Evolutionary conservation across 495 filamentous ascomycete genomes (phyloP).

Genomic region (Xylaria cubensis): DNA sequence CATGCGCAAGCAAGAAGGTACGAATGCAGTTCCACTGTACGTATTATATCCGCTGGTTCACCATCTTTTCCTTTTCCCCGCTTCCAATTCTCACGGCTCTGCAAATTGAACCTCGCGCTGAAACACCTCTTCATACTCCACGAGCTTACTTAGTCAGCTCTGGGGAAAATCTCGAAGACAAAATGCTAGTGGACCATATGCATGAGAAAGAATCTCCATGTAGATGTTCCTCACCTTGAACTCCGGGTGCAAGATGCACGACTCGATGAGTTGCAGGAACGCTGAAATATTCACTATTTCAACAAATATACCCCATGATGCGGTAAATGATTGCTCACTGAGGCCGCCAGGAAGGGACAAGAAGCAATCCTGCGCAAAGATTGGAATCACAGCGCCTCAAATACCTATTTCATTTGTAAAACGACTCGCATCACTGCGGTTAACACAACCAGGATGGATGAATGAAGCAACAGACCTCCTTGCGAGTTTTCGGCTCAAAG

Average conservation of each 20-base stretch:
- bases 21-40: background rate
- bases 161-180: background rate
- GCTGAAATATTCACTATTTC: background rate
- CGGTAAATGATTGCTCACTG: background rate
- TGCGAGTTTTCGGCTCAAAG: background rate
- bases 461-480: background rate
- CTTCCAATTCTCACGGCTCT: background rate
- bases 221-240: background rate
- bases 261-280: background rate
- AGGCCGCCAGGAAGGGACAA: background rate
- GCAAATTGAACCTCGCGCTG: background rate
- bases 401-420: background rate
- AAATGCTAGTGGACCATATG: background rate
- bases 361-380: background rate
- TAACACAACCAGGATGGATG: background rate
- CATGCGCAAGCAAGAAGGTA: background rate
- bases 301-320: background rate
- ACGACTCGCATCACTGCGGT: background rate
- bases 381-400: background rate
- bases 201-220: background rate
- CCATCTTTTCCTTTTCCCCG: background rate
- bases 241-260: background rate
- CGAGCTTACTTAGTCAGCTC: background rate
- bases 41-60: background rate
- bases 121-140: background rate